Evolutionary conservation across 495 filamentous ascomycete species (phyloP).

Genomic region (Physcia stellaris): DNA sequence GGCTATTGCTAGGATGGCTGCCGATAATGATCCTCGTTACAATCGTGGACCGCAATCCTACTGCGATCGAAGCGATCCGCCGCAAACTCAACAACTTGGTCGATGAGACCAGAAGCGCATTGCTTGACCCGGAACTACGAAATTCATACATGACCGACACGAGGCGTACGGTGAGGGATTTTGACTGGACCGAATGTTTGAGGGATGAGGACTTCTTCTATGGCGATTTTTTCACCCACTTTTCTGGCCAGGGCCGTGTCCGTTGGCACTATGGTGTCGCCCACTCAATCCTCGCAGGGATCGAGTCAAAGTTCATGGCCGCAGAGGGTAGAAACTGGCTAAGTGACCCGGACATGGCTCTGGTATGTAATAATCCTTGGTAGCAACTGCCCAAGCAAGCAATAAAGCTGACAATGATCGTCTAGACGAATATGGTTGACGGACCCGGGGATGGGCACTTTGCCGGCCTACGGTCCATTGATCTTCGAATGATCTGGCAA

Average conservation of each 20-base stretch:
- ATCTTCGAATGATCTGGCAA: slow-evolving; percentile 27
- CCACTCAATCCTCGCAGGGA: slow-evolving; percentile 12
- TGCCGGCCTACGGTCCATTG: slow-evolving; percentile 23
- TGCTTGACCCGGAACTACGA: slow-evolving; percentile 14
- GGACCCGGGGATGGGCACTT: slow-evolving; percentile 9
- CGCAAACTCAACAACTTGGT: slow-evolving; percentile 25
- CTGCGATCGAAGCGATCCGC: slow-evolving; percentile 22
- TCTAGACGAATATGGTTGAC: slow-evolving; percentile 24
- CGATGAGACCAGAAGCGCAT: slow-evolving; percentile 17
- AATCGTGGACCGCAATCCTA: slow-evolving; percentile 37
- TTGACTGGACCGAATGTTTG: slow-evolving; percentile 7
- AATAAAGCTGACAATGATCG: too few relatives aligned
- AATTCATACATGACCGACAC: slow-evolving; percentile 8
- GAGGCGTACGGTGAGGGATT: neutral
- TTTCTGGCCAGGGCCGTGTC: slow-evolving; percentile 31
- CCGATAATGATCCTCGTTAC: slow-evolving; percentile 31
- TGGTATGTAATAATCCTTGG: too few relatives aligned
- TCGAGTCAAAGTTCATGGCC: slow-evolving; percentile 19
- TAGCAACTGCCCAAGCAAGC: too few relatives aligned
- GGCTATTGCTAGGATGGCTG: slow-evolving; percentile 32
- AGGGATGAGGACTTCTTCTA: slow-evolving; percentile 4
- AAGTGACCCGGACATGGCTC: slow-evolving; percentile 3
- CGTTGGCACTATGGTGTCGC: slow-evolving; percentile 29
- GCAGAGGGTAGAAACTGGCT: slow-evolving; percentile 24
- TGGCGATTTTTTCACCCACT: slow-evolving; percentile 19